phyloP scores from a whole-genome alignment of 2,329 filamentous ascomycete genomes.

The Cercospora berteroae region DNA sequence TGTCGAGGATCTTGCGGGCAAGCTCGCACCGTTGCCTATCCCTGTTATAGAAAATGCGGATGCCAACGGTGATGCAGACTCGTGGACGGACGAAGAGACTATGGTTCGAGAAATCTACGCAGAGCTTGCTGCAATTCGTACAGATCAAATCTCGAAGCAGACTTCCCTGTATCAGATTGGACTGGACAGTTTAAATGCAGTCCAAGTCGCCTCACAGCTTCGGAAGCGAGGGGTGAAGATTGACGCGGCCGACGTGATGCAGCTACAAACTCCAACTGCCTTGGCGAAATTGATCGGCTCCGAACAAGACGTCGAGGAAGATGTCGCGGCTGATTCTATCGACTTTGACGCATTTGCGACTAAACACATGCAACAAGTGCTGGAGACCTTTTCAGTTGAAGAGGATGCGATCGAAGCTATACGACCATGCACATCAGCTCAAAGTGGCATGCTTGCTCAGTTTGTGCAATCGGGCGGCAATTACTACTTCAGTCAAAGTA shows the following conservation, averaged over 20 bases:
- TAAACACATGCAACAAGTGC: conserved; percentile 40
- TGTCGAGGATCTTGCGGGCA: conserved; percentile 16
- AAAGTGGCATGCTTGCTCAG: conserved; percentile 75
- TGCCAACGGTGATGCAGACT: not conserved
- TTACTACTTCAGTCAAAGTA: conserved; percentile 74
- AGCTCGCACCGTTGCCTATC: conserved; percentile 15
- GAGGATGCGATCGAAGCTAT: conserved; percentile 53
- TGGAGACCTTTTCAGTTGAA: conserved; percentile 35
- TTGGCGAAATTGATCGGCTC: conserved; percentile 24
- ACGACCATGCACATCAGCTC: conserved; percentile 75
- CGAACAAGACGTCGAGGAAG: not conserved
- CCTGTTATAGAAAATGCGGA: not conserved
- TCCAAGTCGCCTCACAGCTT: conserved; percentile 70
- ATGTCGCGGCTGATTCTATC: conserved; percentile 32
- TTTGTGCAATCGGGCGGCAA: conserved; percentile 65
- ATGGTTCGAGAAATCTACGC: conserved; percentile 58
- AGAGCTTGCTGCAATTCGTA: conserved; percentile 55
- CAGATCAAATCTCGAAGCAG: conserved; percentile 53
- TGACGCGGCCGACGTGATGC: conserved; percentile 71
- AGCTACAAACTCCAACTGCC: conserved; percentile 39
- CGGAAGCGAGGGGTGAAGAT: conserved; percentile 59
- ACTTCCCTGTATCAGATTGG: conserved; percentile 86
- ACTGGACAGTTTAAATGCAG: conserved; percentile 83
- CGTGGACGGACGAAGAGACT: conserved; percentile 55
- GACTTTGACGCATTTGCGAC: conserved; percentile 55